A percentile compares a stretch with the other conserved stretches of the same genome.
Evolutionary conservation across 495 filamentous ascomycete species (phyloP).

Genomic region (Aspergillus nanangensis): DNA sequence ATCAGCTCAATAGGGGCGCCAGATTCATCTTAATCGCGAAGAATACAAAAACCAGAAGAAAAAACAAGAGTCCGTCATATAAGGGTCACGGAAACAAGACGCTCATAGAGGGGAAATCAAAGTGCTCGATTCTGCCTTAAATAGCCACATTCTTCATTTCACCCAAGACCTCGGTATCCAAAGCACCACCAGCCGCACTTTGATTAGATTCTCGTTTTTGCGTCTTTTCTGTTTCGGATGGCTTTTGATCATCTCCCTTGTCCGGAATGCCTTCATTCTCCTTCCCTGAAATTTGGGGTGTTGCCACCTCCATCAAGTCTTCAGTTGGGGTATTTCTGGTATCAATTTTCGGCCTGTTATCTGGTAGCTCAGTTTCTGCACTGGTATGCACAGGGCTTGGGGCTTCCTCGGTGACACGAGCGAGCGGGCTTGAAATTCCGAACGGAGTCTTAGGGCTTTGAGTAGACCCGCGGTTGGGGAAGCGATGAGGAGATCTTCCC

Average conservation of each 20-base stretch:
- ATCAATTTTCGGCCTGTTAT: conserved; percentile 26
- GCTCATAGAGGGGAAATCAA: too few relatives aligned
- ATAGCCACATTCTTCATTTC: conserved; percentile 57
- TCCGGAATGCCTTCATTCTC: conserved; percentile 29
- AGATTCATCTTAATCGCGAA: conserved; percentile 7
- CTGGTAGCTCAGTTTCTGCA: conserved; percentile 30
- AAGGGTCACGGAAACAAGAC: too few relatives aligned
- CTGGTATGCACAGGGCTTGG: conserved; percentile 28
- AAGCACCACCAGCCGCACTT: conserved; percentile 19
- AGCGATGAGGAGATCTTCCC: conserved; percentile 51
- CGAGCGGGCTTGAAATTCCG: conserved; percentile 50
- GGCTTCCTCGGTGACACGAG: conserved; percentile 48
- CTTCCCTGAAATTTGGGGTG: conserved; percentile 35
- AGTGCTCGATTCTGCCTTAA: too few relatives aligned
- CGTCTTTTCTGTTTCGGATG: conserved; percentile 26
- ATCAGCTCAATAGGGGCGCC: conserved; percentile 14
- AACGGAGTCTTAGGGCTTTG: conserved; percentile 47
- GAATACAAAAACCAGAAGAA: conserved; percentile 9
- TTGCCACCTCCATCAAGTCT: conserved; percentile 44
- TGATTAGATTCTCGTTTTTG: conserved; percentile 26
- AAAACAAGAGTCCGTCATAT: conserved; percentile 6
- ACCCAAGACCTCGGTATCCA: conserved; percentile 41
- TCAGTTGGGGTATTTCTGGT: conserved; percentile 26
- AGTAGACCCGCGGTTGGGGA: conserved; percentile 40
- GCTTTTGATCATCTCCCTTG: conserved; percentile 19